A percentile compares a stretch with the other conserved stretches of the same genome.
These are phyloP conservation scores for Paramecium bursaria DNA, from an alignment of 73 alveolate genomes.

Conservation along the genomic window DNA sequence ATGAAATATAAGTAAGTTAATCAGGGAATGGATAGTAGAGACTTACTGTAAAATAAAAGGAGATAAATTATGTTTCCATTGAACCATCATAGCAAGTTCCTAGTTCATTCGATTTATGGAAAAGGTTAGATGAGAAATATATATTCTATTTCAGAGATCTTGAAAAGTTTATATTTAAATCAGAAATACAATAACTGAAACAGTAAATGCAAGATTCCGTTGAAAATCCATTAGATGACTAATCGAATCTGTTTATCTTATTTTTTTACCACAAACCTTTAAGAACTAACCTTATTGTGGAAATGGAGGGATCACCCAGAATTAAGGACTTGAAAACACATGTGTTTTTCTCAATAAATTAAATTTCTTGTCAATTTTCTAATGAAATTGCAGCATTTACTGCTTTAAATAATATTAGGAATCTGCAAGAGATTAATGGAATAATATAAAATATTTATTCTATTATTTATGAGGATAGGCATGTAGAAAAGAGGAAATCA, in stretches of 20 bases:
- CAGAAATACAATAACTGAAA: neutral
- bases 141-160: constrained; percentile 15
- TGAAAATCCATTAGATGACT: neutral
- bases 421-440: neutral
- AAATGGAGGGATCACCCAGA: neutral
- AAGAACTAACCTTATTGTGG: neutral
- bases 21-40: neutral
- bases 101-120: neutral
- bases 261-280: constrained; percentile 22
- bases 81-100: neutral
- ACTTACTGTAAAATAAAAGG: neutral
- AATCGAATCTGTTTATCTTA: neutral
- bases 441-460: constrained; percentile 1
- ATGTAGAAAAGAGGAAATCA: neutral
- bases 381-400: constrained; percentile 20
- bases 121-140: constrained; percentile 51
- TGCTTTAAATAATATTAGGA: neutral
- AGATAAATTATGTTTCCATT: constrained; percentile 3
- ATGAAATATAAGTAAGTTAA: neutral
- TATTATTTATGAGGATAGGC: neutral
- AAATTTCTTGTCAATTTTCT: neutral
- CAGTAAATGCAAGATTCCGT: neutral
- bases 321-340: constrained; percentile 11
- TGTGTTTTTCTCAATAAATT: neutral
- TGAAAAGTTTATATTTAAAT: constrained; percentile 6